Percentiles rank a stretch among this genome's conserved stretches.
phyloP scores from a whole-genome alignment of 108 stramenopile species.

The Cyclotella cryptica region DNA sequence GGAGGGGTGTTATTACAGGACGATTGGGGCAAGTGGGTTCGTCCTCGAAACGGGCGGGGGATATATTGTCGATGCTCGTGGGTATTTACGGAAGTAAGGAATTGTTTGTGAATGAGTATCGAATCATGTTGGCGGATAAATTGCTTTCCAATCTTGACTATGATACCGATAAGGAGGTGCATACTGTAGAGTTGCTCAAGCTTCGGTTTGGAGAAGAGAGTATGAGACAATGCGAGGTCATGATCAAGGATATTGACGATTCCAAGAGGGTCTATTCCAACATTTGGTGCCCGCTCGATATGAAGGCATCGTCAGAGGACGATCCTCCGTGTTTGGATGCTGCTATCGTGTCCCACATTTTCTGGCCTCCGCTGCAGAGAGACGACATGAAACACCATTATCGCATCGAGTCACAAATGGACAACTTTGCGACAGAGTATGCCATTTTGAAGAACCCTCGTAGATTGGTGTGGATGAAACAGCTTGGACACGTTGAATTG shows the following conservation, averaged over 20 bases:
- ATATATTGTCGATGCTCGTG: slow-evolving; percentile 96
- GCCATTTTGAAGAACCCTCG: slow-evolving; percentile 94
- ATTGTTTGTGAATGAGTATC: slow-evolving; percentile 96
- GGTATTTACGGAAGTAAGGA: slow-evolving; percentile 99
- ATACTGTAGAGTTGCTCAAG: slow-evolving; percentile 96
- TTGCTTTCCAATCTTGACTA: slow-evolving; percentile 87
- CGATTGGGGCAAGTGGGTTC: slow-evolving; percentile 47
- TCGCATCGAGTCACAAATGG: slow-evolving; percentile 66
- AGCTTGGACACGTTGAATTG: slow-evolving; percentile 88
- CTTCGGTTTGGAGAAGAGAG: slow-evolving; percentile 93
- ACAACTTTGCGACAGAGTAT: slow-evolving; percentile 75
- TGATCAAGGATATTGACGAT: slow-evolving; percentile 97
- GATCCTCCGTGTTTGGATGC: slow-evolving; percentile 70
- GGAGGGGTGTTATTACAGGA: slow-evolving; percentile 58
- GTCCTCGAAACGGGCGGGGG: slow-evolving; percentile 54
- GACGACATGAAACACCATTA: slow-evolving; percentile 89
- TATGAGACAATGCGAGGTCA: slow-evolving; percentile 96
- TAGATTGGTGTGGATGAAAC: slow-evolving; percentile 86
- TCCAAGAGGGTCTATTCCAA: slow-evolving; percentile 91
- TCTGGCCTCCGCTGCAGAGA: slow-evolving; percentile 95
- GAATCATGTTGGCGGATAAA: slow-evolving; percentile 96
- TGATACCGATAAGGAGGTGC: slow-evolving; percentile 93
- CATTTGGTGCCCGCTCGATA: slow-evolving; percentile 67
- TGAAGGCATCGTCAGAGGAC: slow-evolving; percentile 38
- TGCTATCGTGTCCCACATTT: slow-evolving; percentile 93